Evolutionary conservation across 1,284 basidiomycete genomes (phyloP).

Genomic region (Tilletiaria anomala): DNA sequence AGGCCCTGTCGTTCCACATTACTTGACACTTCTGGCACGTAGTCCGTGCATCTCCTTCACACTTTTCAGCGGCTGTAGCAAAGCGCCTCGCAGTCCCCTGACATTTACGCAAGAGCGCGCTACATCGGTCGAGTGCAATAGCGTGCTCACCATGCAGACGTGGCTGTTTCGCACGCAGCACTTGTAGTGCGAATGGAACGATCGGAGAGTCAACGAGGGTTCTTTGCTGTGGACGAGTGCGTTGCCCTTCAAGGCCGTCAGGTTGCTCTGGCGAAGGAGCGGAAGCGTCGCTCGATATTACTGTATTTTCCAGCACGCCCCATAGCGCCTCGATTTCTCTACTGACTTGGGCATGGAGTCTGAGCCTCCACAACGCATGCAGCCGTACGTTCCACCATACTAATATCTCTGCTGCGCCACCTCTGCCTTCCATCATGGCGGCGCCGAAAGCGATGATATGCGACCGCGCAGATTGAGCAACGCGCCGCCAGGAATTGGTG

Average conservation of each 20-base stretch:
- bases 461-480: conserved; percentile 6
- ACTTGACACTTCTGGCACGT: background rate
- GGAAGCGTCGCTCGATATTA: background rate
- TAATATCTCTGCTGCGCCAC: conserved; percentile 3
- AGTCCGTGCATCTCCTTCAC: background rate
- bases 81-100: conserved; percentile 4
- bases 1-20: conserved; percentile 7
- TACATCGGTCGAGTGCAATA: conserved; percentile 3
- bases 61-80: background rate
- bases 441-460: conserved; percentile 3
- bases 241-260: background rate
- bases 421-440: background rate
- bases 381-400: conserved; percentile 16
- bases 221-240: background rate
- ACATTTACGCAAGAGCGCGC: conserved; percentile 1
- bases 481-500: conserved; percentile 11
- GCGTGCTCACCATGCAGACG: conserved; percentile 1
- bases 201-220: background rate
- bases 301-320: conserved; percentile 3
- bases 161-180: conserved; percentile 7
- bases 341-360: conserved; percentile 10
- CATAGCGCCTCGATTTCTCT: conserved; percentile 11
- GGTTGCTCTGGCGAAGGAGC: background rate
- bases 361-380: conserved; percentile 11
- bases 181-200: conserved; percentile 9